Base-by-base conservation (phyloP, 2,329 filamentous ascomycete genomes). In the Xenosphaeropsis pyriputrescens region DNA sequence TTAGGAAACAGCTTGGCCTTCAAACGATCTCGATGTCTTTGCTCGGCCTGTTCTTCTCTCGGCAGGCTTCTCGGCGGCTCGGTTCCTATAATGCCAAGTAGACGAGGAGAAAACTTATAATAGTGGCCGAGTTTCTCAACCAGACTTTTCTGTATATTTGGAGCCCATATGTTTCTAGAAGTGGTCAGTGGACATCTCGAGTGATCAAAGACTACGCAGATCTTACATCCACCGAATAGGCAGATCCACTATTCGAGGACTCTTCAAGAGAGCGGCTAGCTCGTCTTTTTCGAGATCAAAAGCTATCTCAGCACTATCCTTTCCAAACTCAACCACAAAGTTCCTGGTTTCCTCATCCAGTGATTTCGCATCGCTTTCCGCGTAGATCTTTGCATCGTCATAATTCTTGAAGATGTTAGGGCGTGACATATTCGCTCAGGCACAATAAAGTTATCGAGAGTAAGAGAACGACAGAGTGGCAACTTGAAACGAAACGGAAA, bases 171-270 rank as follows among this genome's bases (percentile, higher is more conserved):
- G 44, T 85, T 83, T 46, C 72, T 77, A 41, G 30, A 22, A 18
- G 29, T 34, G 34, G 33, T 38, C 18, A 3, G 18, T 17, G 18
- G 14, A 18, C 14, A 19, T 11, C 6, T 2, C 18, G 12, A 14
- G 22, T 13, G 19, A 13, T 4, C 36, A 26, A 15, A 31, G 22
- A 29, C 18, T 29, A 38, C 29, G 22, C 29, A 30, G 15, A 41
- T 50, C 72, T 54, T 58, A 75, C 72, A 85, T 83, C 81, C 81
- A 86, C 54, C 79, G 66, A 4, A 80, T 75, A 42, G 63, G 67
- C 34, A 66, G 57, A 35, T 60, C 63, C 38, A 29, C 36, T 2
- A 47, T 34, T n/a, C 44, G 47, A 33, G 50, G 43, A 9, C 43
- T 43, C 9, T 49, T 42, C 22, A 66, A 50, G 2, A 72, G 52